phyloP scores from a whole-genome alignment of 1,139 yeast species.

The Kazachstania sp. region DNA sequence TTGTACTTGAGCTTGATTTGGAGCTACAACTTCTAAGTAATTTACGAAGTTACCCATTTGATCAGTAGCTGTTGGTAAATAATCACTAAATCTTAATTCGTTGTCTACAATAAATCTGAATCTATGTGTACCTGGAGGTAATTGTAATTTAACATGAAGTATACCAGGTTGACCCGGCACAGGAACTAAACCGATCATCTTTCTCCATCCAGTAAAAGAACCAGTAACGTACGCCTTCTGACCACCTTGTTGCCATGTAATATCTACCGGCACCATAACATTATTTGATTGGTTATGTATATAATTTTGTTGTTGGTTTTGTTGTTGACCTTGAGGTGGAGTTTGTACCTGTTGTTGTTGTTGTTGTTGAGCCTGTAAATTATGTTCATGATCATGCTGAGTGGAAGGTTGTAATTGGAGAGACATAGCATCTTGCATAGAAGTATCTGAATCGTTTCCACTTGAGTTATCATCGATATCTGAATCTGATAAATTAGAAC shows the following conservation, averaged over 20 bases:
- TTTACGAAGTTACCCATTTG: constrained; percentile 95
- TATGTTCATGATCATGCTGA: constrained; percentile 3
- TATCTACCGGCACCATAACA: constrained; percentile 56
- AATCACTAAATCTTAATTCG: constrained; percentile 84
- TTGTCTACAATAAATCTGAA: constrained; percentile 90
- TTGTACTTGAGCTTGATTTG: constrained; percentile 13
- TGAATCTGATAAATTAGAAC: constrained; percentile 8
- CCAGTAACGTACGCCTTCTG: constrained; percentile 87
- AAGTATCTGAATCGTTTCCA: constrained; percentile 1
- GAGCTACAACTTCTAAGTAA: constrained; percentile 68
- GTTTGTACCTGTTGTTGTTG: constrained; percentile 2
- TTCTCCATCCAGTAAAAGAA: constrained; percentile 94
- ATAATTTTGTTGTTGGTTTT: constrained; percentile 5
- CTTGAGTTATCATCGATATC: constrained; percentile 5
- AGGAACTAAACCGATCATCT: constrained; percentile 68
- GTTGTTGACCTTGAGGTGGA: constrained; percentile 7
- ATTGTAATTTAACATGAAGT: constrained; percentile 47
- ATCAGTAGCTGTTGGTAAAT: constrained; percentile 93
- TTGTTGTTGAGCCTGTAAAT: constrained; percentile 6
- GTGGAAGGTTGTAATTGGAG: constrained; percentile 3
- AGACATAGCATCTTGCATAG: background rate
- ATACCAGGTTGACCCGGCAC: constrained; percentile 36
- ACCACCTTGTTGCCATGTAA: constrained; percentile 94
- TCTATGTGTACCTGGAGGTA: constrained; percentile 84
- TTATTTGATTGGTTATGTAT: background rate